Evolutionary conservation across 768 basidiomycete species (phyloP), one percentile per base, ranked within the genome.

Genomic region (Pisolithus marmoratus): DNA sequence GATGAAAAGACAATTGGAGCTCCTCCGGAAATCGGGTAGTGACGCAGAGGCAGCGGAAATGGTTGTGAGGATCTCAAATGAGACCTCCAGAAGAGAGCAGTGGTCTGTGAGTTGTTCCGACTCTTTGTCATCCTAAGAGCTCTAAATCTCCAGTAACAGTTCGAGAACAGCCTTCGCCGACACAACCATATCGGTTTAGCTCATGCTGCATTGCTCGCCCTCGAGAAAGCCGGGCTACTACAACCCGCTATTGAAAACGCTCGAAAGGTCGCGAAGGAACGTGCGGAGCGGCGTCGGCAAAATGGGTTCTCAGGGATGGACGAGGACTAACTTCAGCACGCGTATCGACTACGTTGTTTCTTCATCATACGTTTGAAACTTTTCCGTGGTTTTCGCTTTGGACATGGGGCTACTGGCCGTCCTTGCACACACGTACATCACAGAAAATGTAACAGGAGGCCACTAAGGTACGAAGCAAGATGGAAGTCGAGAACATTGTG

Each of bases 121-220:
- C 7, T 44, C 22, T 40, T 54, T 8, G 20, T 34, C 24, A 22
- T 19, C 15, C n/a, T 51, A 43, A 48, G 38, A 48, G 26, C 52
- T 52, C 24, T 31, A 49, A 50, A n/a, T 54, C 47, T 57, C 48
- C 44, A 23, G 46, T 56, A 51, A 15, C 59, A 92, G 88, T 90
- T 93, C 55, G 90, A 94, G 70, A 94, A 94, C 70, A 84, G 86
- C 55, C 74, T 93, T 37, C 82, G 92, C 38, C 76, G 84, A 59
- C 92, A 94, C 62, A 95, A 94, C 59, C 87, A 93, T 65, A 77
- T 93, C 44, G 89, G 93, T 31, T 73, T 93, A 20, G 82, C 84
- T 5, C 85, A 92, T 63, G 83, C 81, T 0, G 71, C 94, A 29
- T 69, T 90, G n/a, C 66, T 80, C 19, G 83, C 81, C 11, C 74